Evolutionary conservation across 1,139 yeast genomes (phyloP), one percentile per base, ranked within the genome.

Genomic region (Pichia sp.): DNA sequence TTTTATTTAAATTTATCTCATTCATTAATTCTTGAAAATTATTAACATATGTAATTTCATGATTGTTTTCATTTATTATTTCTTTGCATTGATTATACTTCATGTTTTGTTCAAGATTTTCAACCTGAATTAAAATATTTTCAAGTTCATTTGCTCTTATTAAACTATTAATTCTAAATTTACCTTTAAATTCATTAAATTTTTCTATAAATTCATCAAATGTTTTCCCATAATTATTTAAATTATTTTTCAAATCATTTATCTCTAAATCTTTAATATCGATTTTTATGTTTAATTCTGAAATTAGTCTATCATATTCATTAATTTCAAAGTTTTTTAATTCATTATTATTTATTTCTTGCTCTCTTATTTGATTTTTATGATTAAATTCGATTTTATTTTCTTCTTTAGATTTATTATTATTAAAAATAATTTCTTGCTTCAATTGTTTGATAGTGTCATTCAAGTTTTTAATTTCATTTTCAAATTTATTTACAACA

Each of bases 381-480:
- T 5, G 23, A 10, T 32, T 11, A 32, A 11, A 6, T 10, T 32
- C 23, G 4, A 22, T 10, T 12, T 10, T 32, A 6, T 11, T 23
- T 22, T 22, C 35, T 11, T 32, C 35, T 22, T 22, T 32, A 3
- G 16, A 22, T 4, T 11, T 9, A 5, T 32, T 32, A 11, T 22
- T 25, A n/a, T n/a, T n/a, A n/a, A n/a, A n/a, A n/a, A n/a, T n/a
- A 11, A 32, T 32, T 32, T 32, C 26, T 34, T 34, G 20, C 6
- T 25, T 25, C 8, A 34, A 25, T 38, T 25, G 16, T n/a, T 31
- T 38, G 8, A 31, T 42, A 23, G 12, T 34, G 31, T 10, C 24
- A 29, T 23, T 41, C 25, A 25, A 37, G n/a, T 25, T 22, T 22
- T 35, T 22, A n/a, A 42, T 35, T 28, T 40, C 44, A 20, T n/a